Evolutionary conservation across 352 stramenopile species (phyloP), one percentile per base, ranked within the genome.

Genomic region (Phytopythium boreale): DNA sequence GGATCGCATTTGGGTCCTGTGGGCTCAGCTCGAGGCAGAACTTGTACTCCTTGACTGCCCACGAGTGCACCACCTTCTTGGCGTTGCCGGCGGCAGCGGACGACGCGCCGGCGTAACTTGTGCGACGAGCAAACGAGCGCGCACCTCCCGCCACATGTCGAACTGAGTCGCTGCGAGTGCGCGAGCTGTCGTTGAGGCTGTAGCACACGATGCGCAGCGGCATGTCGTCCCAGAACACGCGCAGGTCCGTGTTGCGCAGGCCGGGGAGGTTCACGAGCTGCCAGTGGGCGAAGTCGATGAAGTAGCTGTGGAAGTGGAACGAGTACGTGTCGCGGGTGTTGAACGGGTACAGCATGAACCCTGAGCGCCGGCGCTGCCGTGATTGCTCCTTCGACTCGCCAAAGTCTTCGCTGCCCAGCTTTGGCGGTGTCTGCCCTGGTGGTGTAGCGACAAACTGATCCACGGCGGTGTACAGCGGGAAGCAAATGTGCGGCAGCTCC

Each of bases 251-350:
- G 36, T 82, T 67, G 14, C 75, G 72, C 61, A 90, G 74, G 0
- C 82, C 78, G 0, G 82, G 82, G 3, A 90, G 64, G 27, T 81
- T 77, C 17, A 81, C 69, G 24, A 89, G 50, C 37, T 84, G 67
- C 82, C 82, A 90, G 9, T 59, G 67, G 7, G 64, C 51, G 52
- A 90, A 90, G 55, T 90, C 79, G 63, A 90, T 81, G 56, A 87
- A 90, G 53, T 78, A 87, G 62, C 75, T 88, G 65, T 88, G 80
- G 61, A 90, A 89, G 52, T 87, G 79, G 66, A 90, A 88, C 36
- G 79, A 88, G 59, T 90, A 90, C 59, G 79, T 88, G 67, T 83
- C 76, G 26, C 49, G 68, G 11, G 81, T 87, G 62, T 86, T 84
- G 75, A 83, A 88, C 56, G 69, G 64, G 68, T 82, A 88, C 56